Percentiles rank a stretch among this genome's conserved stretches.
Evolutionary conservation across 176 grass and related monocot species (phyloP).

Genomic region (Cenchrus fungigraminus): DNA sequence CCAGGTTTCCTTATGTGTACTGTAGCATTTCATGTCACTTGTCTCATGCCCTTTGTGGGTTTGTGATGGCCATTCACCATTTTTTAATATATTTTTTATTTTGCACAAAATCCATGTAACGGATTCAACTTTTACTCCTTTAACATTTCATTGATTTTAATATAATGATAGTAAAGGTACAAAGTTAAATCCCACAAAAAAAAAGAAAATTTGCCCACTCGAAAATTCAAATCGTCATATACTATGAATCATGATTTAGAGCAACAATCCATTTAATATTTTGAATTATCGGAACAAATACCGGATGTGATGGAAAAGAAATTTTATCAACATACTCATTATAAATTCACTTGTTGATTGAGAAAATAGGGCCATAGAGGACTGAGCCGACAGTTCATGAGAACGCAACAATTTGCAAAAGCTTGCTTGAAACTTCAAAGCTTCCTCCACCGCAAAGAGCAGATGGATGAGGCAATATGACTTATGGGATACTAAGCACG

Average conservation of each 20-base stretch:
- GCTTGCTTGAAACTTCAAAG: neutral
- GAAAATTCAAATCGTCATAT: too few relatives aligned
- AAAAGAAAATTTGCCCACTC: too few relatives aligned
- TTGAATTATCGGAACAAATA: neutral
- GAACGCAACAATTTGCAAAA: neutral
- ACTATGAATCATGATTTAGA: too few relatives aligned
- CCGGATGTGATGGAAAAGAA: neutral
- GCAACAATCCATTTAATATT: neutral
- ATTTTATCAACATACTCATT: neutral
- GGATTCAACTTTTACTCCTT: neutral
- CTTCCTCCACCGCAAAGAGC: neutral
- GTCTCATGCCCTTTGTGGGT: too few relatives aligned
- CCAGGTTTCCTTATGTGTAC: too few relatives aligned
- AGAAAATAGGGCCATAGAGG: neutral
- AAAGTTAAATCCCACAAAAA: too few relatives aligned
- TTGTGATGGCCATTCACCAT: too few relatives aligned
- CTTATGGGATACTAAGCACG: neutral
- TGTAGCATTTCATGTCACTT: too few relatives aligned
- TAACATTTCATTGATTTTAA: too few relatives aligned
- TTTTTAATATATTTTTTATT: neutral
- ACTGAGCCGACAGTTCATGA: neutral
- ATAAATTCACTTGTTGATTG: neutral
- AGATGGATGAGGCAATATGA: neutral
- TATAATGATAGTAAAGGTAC: too few relatives aligned
- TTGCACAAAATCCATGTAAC: too few relatives aligned